Conservation (phyloP, 805 yeast genomes). For the Candida boleticola region DNA sequence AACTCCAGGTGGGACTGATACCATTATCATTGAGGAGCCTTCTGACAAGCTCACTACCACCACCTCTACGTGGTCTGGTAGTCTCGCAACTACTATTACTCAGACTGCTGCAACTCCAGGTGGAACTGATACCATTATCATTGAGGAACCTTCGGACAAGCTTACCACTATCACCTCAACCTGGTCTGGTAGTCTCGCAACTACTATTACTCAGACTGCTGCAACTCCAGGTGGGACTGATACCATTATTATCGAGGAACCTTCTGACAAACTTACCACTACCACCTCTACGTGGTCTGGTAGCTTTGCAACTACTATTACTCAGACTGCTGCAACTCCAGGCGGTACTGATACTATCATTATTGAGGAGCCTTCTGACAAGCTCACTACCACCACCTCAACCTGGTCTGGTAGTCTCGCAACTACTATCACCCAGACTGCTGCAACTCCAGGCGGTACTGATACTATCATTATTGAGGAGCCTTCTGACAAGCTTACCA, state of each 20-base stretch:
- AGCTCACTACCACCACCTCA: no score
- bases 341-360: no score
- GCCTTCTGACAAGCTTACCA: no score
- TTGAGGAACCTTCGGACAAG: background rate
- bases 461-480: no score
- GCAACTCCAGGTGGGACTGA: constrained; percentile 11
- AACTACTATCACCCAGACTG: no score
- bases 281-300: background rate
- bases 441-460: no score
- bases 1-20: background rate
- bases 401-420: no score
- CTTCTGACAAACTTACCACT: background rate
- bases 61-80: constrained; percentile 4
- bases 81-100: constrained; percentile 5
- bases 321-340: no score
- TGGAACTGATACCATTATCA: background rate
- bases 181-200: no score
- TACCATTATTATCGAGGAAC: constrained; percentile 4
- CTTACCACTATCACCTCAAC: constrained; percentile 1
- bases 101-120: constrained; percentile 5
- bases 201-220: constrained; percentile 7
- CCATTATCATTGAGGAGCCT: background rate
- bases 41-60: background rate
- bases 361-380: no score
- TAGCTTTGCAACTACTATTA: no score